Evolutionary conservation across 208 protist species (phyloP).

Genomic region (Crithidia acanthocephali): DNA sequence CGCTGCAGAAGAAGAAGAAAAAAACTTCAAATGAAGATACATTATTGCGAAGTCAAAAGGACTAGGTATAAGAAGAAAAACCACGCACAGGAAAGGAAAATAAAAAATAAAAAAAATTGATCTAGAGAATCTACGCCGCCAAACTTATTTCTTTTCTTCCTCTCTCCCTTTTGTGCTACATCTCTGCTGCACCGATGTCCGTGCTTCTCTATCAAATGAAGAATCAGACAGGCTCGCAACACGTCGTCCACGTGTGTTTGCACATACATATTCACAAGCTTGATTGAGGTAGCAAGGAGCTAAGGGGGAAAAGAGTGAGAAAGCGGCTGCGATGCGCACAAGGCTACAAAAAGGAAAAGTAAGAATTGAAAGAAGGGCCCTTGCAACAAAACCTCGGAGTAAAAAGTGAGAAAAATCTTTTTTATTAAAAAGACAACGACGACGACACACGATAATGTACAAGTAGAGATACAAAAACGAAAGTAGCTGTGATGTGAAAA

Average conservation of each 20-base stretch:
- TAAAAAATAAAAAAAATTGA: background rate
- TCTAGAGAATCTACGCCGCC: background rate
- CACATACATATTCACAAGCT: no score
- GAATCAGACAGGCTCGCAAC: no score
- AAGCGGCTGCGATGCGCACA: no score
- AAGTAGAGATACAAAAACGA: conserved; percentile 19
- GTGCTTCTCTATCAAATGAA: background rate
- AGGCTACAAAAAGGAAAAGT: no score
- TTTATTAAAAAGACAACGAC: conserved; percentile 1
- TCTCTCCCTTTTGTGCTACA: background rate
- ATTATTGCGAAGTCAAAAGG: background rate
- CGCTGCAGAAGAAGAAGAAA: background rate
- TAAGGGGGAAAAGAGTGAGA: no score
- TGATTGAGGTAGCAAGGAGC: no score
- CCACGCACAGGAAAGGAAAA: background rate
- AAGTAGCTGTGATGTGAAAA: conserved; percentile 15
- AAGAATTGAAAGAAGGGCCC: background rate
- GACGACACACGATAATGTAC: conserved; percentile 9
- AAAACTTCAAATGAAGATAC: background rate
- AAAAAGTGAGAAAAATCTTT: conserved; percentile 2
- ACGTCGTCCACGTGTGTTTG: no score
- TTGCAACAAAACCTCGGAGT: background rate
- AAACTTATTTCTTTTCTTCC: background rate
- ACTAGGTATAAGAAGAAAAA: background rate
- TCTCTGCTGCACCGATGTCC: background rate